phyloP scores from a whole-genome alignment of 345 rosid species.

The Eucalyptus tenuipes region DNA sequence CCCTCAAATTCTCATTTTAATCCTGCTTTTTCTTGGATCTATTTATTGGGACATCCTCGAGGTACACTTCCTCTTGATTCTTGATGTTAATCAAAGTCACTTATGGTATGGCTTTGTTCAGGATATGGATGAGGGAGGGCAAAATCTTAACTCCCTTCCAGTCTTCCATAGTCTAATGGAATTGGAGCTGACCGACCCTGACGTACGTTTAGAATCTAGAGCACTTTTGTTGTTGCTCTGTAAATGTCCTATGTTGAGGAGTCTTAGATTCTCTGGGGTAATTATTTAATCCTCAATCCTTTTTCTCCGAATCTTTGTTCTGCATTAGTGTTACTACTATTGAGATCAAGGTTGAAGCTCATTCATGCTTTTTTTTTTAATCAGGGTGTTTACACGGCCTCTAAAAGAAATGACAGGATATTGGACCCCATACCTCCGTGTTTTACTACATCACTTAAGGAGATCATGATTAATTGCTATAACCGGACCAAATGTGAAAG shows the following conservation, averaged over 20 bases:
- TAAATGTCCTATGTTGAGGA: neutral
- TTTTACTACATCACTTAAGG: neutral
- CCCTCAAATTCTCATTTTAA: neutral
- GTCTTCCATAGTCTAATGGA: neutral
- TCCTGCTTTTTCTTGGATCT: neutral
- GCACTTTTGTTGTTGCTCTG: neutral
- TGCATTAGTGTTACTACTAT: neutral
- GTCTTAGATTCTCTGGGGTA: neutral
- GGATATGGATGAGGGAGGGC: neutral
- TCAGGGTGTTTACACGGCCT: neutral
- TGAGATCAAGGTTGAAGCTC: neutral
- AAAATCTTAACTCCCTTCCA: neutral
- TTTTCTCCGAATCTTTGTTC: neutral
- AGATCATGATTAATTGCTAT: neutral
- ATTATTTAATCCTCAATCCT: neutral
- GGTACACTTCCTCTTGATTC: neutral
- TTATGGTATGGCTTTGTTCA: neutral
- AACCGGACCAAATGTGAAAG: neutral
- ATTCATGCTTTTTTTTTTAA: neutral
- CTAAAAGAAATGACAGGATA: neutral
- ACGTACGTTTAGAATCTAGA: neutral
- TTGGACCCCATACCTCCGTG: neutral
- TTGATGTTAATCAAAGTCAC: neutral
- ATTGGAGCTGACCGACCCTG: neutral
- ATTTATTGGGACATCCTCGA: neutral